phyloP scores from a whole-genome alignment of 2,329 filamentous ascomycete genomes.

The Colletotrichum sp. region DNA sequence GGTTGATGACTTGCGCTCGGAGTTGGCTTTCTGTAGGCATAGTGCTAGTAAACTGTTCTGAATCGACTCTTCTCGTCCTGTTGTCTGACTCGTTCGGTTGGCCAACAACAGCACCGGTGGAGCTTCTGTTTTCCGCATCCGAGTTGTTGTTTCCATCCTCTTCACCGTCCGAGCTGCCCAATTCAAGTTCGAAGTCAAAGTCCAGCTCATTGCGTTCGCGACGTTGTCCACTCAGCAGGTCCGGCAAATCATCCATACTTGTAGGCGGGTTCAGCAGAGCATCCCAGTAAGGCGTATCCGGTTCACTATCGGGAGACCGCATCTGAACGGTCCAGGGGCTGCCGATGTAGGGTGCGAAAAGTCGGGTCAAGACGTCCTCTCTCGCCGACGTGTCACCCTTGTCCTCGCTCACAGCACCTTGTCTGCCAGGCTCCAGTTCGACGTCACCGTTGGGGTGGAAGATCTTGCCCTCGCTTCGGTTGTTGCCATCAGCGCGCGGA shows the following conservation, averaged over 20 bases:
- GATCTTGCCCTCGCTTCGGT: constrained; percentile 71
- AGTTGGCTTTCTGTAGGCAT: constrained; percentile 46
- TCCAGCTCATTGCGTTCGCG: constrained; percentile 24
- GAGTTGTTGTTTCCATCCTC: constrained; percentile 27
- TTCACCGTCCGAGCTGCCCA: constrained; percentile 23
- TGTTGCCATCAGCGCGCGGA: constrained; percentile 65
- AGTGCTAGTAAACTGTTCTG: constrained; percentile 31
- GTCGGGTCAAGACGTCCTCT: constrained; percentile 62
- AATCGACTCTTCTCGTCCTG: constrained; percentile 22
- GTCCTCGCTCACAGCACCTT: constrained; percentile 63
- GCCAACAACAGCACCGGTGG: neutral
- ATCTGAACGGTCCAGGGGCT: constrained; percentile 28
- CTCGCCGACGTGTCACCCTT: constrained; percentile 64
- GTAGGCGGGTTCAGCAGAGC: constrained; percentile 51
- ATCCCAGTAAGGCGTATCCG: constrained; percentile 45
- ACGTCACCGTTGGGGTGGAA: constrained; percentile 67
- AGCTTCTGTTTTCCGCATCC: constrained; percentile 29
- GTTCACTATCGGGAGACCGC: constrained; percentile 31
- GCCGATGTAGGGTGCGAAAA: constrained; percentile 45
- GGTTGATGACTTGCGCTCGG: constrained; percentile 40
- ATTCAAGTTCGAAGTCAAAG: constrained; percentile 17
- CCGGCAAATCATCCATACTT: constrained; percentile 46
- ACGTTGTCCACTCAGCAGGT: constrained; percentile 35
- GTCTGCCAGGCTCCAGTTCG: constrained; percentile 63
- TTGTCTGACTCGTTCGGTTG: constrained; percentile 6